phyloP scores from a whole-genome alignment of 805 yeast genomes.

The Candida ponderosae region DNA sequence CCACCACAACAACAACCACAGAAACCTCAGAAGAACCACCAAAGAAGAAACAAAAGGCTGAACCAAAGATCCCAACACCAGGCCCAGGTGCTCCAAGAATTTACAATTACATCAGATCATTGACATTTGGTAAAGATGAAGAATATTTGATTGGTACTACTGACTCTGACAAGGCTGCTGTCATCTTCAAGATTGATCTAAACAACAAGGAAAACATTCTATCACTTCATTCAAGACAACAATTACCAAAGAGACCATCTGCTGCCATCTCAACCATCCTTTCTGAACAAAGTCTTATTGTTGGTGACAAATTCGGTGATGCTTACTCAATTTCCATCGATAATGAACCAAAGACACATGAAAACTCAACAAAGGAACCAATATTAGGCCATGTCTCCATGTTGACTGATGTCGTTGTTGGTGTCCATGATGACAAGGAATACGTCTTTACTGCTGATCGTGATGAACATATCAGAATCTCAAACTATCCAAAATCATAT shows the following conservation, averaged over 20 bases:
- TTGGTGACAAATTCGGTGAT: constrained; percentile 97
- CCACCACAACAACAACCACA: no score
- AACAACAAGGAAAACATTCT: constrained; percentile 32
- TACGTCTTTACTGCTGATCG: constrained; percentile 78
- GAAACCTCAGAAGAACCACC: constrained; percentile 17
- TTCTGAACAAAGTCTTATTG: constrained; percentile 43
- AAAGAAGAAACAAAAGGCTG: constrained; percentile 26
- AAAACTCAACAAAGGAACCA: constrained; percentile 49
- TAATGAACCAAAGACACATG: constrained; percentile 24
- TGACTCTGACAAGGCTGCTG: constrained; percentile 76
- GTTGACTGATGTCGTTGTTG: constrained; percentile 69
- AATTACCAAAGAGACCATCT: constrained; percentile 89
- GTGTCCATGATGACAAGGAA: constrained; percentile 32
- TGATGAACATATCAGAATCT: constrained; percentile 89
- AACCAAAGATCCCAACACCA: constrained; percentile 50
- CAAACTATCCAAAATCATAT: constrained; percentile 70
- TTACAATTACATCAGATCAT: constrained; percentile 59
- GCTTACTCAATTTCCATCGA: constrained; percentile 57
- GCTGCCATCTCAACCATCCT: constrained; percentile 60
- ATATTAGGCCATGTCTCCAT: constrained; percentile 94
- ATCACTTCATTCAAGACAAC: constrained; percentile 55
- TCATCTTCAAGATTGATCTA: constrained; percentile 40
- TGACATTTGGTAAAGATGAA: constrained; percentile 47
- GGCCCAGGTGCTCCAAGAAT: constrained; percentile 66
- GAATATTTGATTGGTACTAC: constrained; percentile 58